phyloP scores from a whole-genome alignment of 345 rosid species.

The Eucalyptus cladocalyx region DNA sequence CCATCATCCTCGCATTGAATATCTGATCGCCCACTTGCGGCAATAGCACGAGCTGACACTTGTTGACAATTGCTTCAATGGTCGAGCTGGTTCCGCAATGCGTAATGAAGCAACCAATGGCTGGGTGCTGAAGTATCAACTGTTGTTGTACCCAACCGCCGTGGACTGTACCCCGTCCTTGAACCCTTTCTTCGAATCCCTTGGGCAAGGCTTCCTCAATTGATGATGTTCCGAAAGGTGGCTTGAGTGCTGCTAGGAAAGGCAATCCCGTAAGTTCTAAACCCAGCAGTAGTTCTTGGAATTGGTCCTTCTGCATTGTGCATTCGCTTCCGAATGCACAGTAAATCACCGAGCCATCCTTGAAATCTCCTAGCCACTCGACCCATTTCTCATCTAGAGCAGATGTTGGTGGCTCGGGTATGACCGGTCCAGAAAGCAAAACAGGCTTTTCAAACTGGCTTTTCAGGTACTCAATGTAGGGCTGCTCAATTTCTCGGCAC shows the following conservation, averaged over 20 bases:
- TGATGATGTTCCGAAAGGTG: conserved; percentile 5
- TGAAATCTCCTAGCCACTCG: not conserved
- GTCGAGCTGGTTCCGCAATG: conserved; percentile 27
- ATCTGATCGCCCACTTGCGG: conserved; percentile 27
- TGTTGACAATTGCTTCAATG: conserved; percentile 7
- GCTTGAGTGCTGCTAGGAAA: conserved; percentile 14
- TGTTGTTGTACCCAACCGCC: conserved; percentile 21
- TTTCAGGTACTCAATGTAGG: conserved; percentile 9
- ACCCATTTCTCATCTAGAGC: conserved; percentile 4
- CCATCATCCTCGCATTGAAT: conserved; percentile 26
- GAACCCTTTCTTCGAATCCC: conserved; percentile 10
- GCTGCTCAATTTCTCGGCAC: conserved; percentile 17
- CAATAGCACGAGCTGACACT: conserved; percentile 23
- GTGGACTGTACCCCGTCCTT: conserved; percentile 8
- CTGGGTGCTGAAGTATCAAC: conserved; percentile 7
- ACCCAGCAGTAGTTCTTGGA: conserved; percentile 21
- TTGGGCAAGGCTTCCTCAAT: conserved; percentile 14
- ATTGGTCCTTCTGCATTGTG: conserved; percentile 1
- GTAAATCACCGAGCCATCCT: not conserved
- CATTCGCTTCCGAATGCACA: conserved; percentile 31
- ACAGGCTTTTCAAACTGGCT: conserved; percentile 15
- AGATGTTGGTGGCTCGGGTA: conserved; percentile 1
- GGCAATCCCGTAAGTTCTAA: conserved; percentile 11
- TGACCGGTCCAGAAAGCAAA: conserved; percentile 17
- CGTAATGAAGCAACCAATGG: conserved; percentile 29